Conservation (phyloP, 106 monocot genomes). For the Acorus calamus region DNA sequence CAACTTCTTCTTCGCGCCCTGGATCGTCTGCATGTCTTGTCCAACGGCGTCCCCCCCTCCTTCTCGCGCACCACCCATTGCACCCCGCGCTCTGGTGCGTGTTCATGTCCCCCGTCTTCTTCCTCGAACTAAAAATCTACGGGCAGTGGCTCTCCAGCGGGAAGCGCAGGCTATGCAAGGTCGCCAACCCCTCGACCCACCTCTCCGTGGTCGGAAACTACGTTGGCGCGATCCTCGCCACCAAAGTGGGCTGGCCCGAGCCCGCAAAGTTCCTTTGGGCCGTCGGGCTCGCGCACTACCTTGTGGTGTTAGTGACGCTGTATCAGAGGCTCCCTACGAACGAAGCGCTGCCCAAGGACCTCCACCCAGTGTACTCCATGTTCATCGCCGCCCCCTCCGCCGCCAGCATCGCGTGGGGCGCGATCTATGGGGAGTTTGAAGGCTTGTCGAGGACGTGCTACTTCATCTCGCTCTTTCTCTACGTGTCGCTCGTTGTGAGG, state of each 20-base stretch:
- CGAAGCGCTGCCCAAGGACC: constrained; percentile 76
- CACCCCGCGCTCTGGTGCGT: constrained; percentile 60
- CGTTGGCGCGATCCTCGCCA: constrained; percentile 68
- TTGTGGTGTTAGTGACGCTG: constrained; percentile 75
- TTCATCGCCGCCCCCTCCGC: constrained; percentile 90
- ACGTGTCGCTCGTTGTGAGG: constrained; percentile 67
- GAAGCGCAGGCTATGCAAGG: constrained; percentile 78
- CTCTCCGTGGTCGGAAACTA: constrained; percentile 87
- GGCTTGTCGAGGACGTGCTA: constrained; percentile 55
- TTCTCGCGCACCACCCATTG: constrained; percentile 7
- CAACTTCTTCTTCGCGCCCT: constrained; percentile 98
- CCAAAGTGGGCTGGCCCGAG: constrained; percentile 61
- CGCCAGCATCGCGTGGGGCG: constrained; percentile 69
- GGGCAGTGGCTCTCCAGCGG: constrained; percentile 93
- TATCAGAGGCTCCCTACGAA: constrained; percentile 87
- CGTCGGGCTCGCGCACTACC: constrained; percentile 74
- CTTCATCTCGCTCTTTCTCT: constrained; percentile 86
- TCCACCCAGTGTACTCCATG: constrained; percentile 89
- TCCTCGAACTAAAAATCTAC: constrained; percentile 87
- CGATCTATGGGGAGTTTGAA: constrained; percentile 66
- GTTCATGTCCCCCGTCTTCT: constrained; percentile 50
- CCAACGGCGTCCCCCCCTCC: constrained; percentile 39
- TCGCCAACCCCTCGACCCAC: constrained; percentile 88
- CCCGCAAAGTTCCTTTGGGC: constrained; percentile 73
- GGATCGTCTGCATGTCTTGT: constrained; percentile 79